Evolutionary conservation across 768 basidiomycete genomes (phyloP).

Genomic region (Kwoniella mangroviensis): DNA sequence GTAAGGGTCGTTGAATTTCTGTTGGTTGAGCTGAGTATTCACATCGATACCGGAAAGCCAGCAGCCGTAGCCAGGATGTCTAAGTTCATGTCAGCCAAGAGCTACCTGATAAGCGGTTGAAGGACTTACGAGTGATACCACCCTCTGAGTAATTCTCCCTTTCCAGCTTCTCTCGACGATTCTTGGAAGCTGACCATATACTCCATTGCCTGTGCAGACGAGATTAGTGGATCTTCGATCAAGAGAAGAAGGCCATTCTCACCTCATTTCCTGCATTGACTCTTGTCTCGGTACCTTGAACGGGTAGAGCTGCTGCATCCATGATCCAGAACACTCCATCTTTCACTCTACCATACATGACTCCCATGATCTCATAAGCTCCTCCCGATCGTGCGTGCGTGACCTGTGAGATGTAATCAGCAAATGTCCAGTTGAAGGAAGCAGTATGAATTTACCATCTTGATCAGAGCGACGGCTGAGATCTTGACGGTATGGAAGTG

Average conservation of each 20-base stretch:
- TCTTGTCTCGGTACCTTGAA: constrained; percentile 96
- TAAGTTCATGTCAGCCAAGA: constrained; percentile 13
- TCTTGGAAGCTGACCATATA: constrained; percentile 96
- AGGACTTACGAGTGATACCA: constrained; percentile 56
- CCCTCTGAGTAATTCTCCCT: constrained; percentile 52
- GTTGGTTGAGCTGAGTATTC: constrained; percentile 92
- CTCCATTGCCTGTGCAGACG: constrained; percentile 70
- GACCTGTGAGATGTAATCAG: constrained; percentile 49
- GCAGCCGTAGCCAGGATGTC: constrained; percentile 96
- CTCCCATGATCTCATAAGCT: constrained; percentile 97
- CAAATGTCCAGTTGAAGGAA: background rate
- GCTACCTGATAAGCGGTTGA: background rate
- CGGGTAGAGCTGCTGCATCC: constrained; percentile 96
- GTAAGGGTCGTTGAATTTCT: constrained; percentile 93
- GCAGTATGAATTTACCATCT: constrained; percentile 60
- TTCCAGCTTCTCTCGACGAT: constrained; percentile 74
- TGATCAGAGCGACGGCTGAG: constrained; percentile 63
- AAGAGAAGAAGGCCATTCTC: background rate
- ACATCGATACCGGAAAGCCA: constrained; percentile 99
- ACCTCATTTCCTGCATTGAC: constrained; percentile 90
- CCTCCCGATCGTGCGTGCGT: constrained; percentile 93
- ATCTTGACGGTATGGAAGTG: constrained; percentile 63
- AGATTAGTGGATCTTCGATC: background rate
- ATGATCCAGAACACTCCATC: constrained; percentile 67
- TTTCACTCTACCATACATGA: constrained; percentile 93